Base-by-base conservation (phyloP, 208 protist genomes). In the Naegleria gruberi region DNA sequence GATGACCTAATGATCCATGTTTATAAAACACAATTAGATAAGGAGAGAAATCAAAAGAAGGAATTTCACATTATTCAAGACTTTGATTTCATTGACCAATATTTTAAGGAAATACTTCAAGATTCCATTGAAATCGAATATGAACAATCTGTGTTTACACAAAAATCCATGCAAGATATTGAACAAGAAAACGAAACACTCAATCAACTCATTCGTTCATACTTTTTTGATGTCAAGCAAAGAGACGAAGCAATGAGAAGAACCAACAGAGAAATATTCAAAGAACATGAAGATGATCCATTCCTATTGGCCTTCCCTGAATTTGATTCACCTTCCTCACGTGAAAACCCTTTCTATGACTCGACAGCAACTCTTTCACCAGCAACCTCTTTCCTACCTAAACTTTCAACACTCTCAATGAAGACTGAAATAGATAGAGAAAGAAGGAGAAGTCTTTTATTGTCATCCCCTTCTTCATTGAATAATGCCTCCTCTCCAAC, bases 161-260 rank as follows among this genome's bases (percentile, higher is more conserved):
- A 84, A 45, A 84, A 45, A 19, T 40, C 81, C 23, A 45, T 30
- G 12, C 37, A 42, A 45, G 40, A 44, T 19, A 23, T 46, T 41
- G 41, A 84, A 42, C 8, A 84, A 45, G 81, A 84, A 84, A 84
- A 34, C 17, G 37, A 84, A 84, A 84, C 81, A 84, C n/a, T 84
- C 1, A 7, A 84, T 12, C 6, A 7, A 19, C 30, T 84, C 30
- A 43, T 84, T 45, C 34, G 44, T 46, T n/a, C 10, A 17, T 84
- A 84, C 30, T 45, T 44, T 43, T 45, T 45, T 84, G 81, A 15
- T 46, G 23, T 34, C 0, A 30, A 45, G 6, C 5, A 84, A 30
- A 41, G 42, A 84, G 81, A 84, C 8, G 81, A 84, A 23, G 15
- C 15, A 17, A 45, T 46, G 41, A 44, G 81, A 84, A 84, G 44